Conservation (phyloP, 208 protist species). For the Wallacemonas sp. region DNA sequence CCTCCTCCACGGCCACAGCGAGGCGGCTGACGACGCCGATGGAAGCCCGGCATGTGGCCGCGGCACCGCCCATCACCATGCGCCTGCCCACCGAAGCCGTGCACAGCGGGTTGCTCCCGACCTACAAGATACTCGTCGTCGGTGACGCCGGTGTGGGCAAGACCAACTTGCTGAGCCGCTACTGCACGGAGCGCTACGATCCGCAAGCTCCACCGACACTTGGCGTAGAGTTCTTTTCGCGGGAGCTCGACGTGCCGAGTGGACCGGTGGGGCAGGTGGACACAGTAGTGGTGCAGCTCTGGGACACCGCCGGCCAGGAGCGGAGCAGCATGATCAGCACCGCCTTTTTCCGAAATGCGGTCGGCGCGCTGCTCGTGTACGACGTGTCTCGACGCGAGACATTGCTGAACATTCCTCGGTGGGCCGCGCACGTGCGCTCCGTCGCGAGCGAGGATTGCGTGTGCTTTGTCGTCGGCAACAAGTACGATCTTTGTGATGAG, state of each 20-base stretch:
- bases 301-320: constrained; percentile 72
- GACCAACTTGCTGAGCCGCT: constrained; percentile 95
- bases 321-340: constrained; percentile 39
- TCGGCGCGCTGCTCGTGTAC: constrained; percentile 46
- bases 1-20: background rate
- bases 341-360: constrained; percentile 54
- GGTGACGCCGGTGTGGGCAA: constrained; percentile 95
- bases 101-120: constrained; percentile 56
- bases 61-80: constrained; percentile 7
- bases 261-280: constrained; percentile 31
- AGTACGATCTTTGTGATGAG: constrained; percentile 31
- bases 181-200: constrained; percentile 93
- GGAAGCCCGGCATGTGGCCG: background rate
- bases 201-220: constrained; percentile 92
- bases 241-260: constrained; percentile 87
- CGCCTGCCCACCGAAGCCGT: constrained; percentile 11
- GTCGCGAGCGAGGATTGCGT: constrained; percentile 46
- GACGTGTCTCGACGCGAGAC: constrained; percentile 45
- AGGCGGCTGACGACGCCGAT: background rate
- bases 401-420: constrained; percentile 36
- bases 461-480: constrained; percentile 48
- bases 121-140: constrained; percentile 97
- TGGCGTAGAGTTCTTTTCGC: constrained; percentile 96
- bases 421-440: constrained; percentile 34
- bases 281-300: constrained; percentile 76